Conservation (phyloP, 208 protist genomes). For the Tritrichomonas foetus region DNA sequence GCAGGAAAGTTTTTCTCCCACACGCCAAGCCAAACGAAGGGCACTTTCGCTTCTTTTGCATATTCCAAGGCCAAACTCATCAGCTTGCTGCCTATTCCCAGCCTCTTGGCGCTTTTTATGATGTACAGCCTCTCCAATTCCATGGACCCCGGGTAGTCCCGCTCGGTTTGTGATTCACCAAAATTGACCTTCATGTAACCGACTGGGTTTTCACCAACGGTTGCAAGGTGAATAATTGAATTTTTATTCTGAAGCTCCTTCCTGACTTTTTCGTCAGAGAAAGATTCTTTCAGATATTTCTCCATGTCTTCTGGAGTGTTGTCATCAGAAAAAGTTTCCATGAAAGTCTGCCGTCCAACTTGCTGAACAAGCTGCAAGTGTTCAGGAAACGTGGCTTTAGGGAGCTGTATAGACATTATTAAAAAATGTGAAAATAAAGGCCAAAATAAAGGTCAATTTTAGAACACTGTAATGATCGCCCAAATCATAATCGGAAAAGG, state of each 20-base stretch:
- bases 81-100: neutral
- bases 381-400: too few relatives aligned
- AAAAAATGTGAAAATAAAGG: too few relatives aligned
- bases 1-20: neutral
- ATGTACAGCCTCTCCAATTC: neutral
- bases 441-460: too few relatives aligned
- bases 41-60: neutral
- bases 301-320: neutral
- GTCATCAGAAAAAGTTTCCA: neutral
- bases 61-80: neutral
- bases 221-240: neutral
- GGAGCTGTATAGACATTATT: too few relatives aligned
- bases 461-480: too few relatives aligned
- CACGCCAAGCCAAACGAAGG: neutral
- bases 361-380: neutral
- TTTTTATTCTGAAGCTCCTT: neutral
- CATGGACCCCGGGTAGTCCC: neutral
- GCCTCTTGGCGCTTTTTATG: neutral
- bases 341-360: neutral
- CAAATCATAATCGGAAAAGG: too few relatives aligned
- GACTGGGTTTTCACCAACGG: neutral
- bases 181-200: conserved; percentile 4
- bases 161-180: neutral
- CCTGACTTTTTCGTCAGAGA: neutral
- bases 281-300: neutral